Conservation (phyloP, 345 rosid genomes). For the Aquilaria sinensis region DNA sequence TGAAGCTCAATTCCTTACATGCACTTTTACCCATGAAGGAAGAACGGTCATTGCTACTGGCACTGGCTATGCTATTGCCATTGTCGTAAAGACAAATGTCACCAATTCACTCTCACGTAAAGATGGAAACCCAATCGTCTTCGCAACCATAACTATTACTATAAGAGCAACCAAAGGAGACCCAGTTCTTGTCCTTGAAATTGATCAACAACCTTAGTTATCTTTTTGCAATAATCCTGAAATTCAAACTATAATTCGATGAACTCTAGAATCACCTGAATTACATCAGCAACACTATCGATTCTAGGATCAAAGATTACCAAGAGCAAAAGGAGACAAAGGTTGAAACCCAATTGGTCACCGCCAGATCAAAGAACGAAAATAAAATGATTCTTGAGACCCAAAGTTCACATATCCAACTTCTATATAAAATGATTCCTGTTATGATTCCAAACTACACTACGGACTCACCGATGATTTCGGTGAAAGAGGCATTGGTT, state of each 20-base stretch:
- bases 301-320: constrained; percentile 21
- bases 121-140: background rate
- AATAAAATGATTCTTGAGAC: constrained; percentile 4
- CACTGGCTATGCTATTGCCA: no score
- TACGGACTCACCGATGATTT: constrained; percentile 36
- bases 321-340: background rate
- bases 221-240: constrained; percentile 30
- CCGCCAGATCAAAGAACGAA: background rate
- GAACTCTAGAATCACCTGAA: constrained; percentile 50
- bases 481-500: constrained; percentile 49
- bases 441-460: constrained; percentile 3
- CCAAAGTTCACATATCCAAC: constrained; percentile 23
- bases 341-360: background rate
- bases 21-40: background rate
- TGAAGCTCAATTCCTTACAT: background rate
- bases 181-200: constrained; percentile 23
- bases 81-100: background rate
- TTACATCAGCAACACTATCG: constrained; percentile 35
- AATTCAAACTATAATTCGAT: constrained; percentile 38
- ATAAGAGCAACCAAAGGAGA: constrained; percentile 2
- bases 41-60: background rate
- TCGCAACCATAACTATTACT: constrained; percentile 5
- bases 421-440: constrained; percentile 27
- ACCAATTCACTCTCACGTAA: background rate
- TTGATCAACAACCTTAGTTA: constrained; percentile 26